Evolutionary conservation across 1,284 basidiomycete genomes (phyloP), one percentile per base, ranked within the genome.

Genomic region (Ganoderma leucocontextum): DNA sequence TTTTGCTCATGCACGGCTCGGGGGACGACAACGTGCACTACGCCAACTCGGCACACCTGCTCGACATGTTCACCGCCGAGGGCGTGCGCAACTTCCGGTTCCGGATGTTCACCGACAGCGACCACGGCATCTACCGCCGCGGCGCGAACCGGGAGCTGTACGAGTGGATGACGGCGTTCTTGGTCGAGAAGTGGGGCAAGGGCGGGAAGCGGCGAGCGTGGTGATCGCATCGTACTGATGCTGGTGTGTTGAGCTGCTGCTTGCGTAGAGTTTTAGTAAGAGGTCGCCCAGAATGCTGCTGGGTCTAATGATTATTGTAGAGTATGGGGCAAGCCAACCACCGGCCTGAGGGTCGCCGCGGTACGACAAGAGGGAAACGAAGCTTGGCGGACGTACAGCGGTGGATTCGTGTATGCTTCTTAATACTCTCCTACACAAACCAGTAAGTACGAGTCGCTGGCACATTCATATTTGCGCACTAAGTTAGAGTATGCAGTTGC

Each of bases 1-100:
- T 89, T 78, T 80, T 96, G 60, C 88, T 99, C 64, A 95, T 95
- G 12, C 97, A 99, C 77, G 97, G 97, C 13, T 94, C 90, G 72
- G 96, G 92, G 4, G 96, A 98, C 79, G 96, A 98, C 78, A 98
- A 98, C 77, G 94, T 98, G 44, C 97, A 99, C 80, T 97, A 90
- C 75, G 89, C 92, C 47, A 97, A 99, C 81, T 92, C 93, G 66
- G 96, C 96, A 4, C 93, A 94, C 75, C 78, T 99, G 74, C 81
- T 99, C 59, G 97, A 99, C 80, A 94, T 97, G 88, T 87, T 99
- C 72, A 98, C 96, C 0, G 84, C 85, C 74, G 88, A 85, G 22
- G 83, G 90, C 65, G 88, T 98, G 42, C 85, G 93, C 70, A 88
- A 88, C 49, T 99, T 93, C 82, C 85, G 91, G 75, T 98, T 98